Conservation (phyloP, 495 filamentous ascomycete species). For the Hypoxylon lienhwacheense region DNA sequence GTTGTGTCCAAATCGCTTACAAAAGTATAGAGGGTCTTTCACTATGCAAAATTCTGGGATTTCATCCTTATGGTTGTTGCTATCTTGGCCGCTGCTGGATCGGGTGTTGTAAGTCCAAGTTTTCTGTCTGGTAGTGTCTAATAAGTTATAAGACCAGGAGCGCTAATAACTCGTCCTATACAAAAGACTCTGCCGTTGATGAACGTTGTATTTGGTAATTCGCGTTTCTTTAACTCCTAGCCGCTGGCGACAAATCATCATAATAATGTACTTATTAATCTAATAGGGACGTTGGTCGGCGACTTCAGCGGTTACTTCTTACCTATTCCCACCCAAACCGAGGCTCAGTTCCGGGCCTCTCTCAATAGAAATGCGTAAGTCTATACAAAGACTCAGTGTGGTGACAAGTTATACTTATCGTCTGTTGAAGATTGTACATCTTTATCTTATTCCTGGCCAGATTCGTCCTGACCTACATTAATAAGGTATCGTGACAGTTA, state of each 20-base stretch:
- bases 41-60: conserved; percentile 49
- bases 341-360: conserved; percentile 27
- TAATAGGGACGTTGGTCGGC: conserved; percentile 34
- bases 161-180: conserved; percentile 3
- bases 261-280: conserved; percentile 19
- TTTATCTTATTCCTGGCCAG: conserved; percentile 49
- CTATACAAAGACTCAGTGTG: background rate
- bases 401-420: conserved; percentile 2
- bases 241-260: background rate
- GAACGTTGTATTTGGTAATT: conserved; percentile 38
- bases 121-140: background rate
- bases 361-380: conserved; percentile 37
- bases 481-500: conserved; percentile 39
- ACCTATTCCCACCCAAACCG: conserved; percentile 21
- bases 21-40: conserved; percentile 42
- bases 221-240: background rate
- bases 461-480: conserved; percentile 50
- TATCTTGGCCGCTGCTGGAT: conserved; percentile 29
- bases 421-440: conserved; percentile 29
- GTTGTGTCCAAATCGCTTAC: conserved; percentile 8
- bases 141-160: background rate
- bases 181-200: conserved; percentile 35
- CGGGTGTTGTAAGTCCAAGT: conserved; percentile 35
- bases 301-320: conserved; percentile 39
- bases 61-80: conserved; percentile 43